Evolutionary conservation across 208 protist species (phyloP), one percentile per base, ranked within the genome.

Genomic region (Leishmania gerbilli): DNA sequence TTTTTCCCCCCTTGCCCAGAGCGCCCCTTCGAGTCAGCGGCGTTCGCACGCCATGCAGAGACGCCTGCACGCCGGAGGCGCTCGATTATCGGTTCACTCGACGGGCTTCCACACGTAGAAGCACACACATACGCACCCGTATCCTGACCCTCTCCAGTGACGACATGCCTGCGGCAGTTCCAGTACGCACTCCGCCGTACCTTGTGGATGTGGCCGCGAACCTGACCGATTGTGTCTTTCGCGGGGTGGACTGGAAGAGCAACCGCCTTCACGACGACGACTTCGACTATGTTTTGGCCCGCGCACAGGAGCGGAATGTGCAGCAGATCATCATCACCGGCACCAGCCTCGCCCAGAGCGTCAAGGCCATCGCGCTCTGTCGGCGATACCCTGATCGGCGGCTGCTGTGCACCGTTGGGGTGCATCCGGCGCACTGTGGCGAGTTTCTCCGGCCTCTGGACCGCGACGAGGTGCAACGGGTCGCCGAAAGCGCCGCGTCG

Each of bases 191-290:
- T 3, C 69, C 84, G 47, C 88, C 90, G 37, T 92, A 87, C 81
- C 87, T 98, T n/a, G 84, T 97, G 45, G 95, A 98, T 81, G 85
- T 97, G n/a, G 95, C 94, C 3, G 83, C 92, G 24, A 98, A 98
- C 81, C 87, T 98, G 19, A 98, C 95, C 21, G 95, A 98, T 74
- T 91, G 89, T 76, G 92, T 98, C 4, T 98, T 97, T 85, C 92
- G 88, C 71, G 95, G 95, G 15, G 90, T 97, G 1, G 92, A 96
- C 75, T 96, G 89, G 88, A 95, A 93, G 37, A 92, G 93, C 19
- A 90, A 92, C 40, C 88, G 86, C 2, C 60, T 95, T 49, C 95
- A 96, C 84, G 87, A 88, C 27, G 93, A 96, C 60, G 95, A 98
- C 84, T 96, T 98, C 79, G 86, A 90, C 5, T 55, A 80, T 55